Base-by-base conservation (phyloP, 192 early-diverging fungal species). In the Obelidium mucronatum region DNA sequence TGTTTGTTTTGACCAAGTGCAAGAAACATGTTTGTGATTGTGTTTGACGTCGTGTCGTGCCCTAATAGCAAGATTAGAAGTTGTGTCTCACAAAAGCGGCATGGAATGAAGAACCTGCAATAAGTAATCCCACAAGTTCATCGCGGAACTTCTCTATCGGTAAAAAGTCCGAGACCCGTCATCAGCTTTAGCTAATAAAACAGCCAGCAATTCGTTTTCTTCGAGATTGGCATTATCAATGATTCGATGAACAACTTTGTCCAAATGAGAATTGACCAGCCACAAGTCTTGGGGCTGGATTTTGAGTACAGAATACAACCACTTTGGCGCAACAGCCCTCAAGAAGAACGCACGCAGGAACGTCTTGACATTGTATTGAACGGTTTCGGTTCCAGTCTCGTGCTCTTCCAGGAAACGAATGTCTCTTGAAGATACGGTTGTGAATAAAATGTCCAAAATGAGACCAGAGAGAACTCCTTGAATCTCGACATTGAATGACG, bases 61-160 rank as follows among this genome's bases (percentile, higher is more conserved):
- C 48, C 48, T 51, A 13, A 40, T 84, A 86, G 63, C 86, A 13
- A 51, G 8, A 13, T 51, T 51, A 51, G 48, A 51, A 51, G 8
- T 51, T 22, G 22, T 51, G 22, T 51, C 48, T 22, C 8, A 22
- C 8, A 51, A n/a, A n/a, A n/a, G n/a, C n/a, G 11, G 48, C 8
- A 51, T 51, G 48, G 22, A 51, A 51, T 13, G 22, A 22, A 8
- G 11, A 51, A 51, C 48, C 48, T 51, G 48, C 48, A 51, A 51
- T 22, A 13, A 51, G 48, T 13, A 51, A 22, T 13, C 48, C 48
- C 8, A 51, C 11, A 51, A 51, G 11, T 22, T 51, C 11, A 51
- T 51, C 48, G 11, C 22, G 8, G 48, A 51, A 8, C 48, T 51
- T 22, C 8, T 51, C 48, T n/a, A 22, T 51, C 48, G 22, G 11